Base-by-base conservation (phyloP, 1,284 basidiomycete species). In the Boletus sp. region DNA sequence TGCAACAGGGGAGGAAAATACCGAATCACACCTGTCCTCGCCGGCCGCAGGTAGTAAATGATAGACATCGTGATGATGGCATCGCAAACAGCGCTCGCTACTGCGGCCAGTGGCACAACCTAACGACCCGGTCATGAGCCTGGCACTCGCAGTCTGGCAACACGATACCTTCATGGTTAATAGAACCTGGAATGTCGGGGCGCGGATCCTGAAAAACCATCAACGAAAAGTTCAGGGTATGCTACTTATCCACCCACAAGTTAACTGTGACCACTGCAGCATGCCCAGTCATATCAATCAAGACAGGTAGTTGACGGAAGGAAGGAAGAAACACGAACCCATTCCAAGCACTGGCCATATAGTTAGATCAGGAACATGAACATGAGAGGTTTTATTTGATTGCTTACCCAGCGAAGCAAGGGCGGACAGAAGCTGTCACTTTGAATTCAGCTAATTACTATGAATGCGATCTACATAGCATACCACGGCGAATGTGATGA, bases 1-100 rank as follows among this genome's bases (percentile, higher is more conserved):
- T 13, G 9, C 13, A 27, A 27, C 2, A 13, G 45, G 8, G 6
- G 24, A 37, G 3, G 13, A 33, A 27, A 2, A 5, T 58, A 70
- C 67, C 67, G 59, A 43, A 27, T 37, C 43, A 29, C n/a, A 3
- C 53, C 65, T 39, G 58, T 61, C 56, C 61, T 60, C 18, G 22
- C 33, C 5, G 63, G 55, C 24, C 54, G 59, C 18, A 69, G 48
- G 37, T 69, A 71, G 47, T 63, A 69, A 4, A 56, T 46, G 13
- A 69, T 48, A 13, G 67, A 64, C 22, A 16, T 7, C 1, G 67
- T 69, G 50, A 69, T 66, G 44, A 55, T 18, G 20, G 39, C 46
- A 51, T 70, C 65, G 13, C 70, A 70, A 4, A 59, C 4, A 5
- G 68, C 60, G 22, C 63, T 59, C 3, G 58, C 46, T 13, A 65